Percentiles rank a stretch among this genome's conserved stretches.
phyloP scores from a whole-genome alignment of 768 basidiomycete species.

The Rickenella mellea region DNA sequence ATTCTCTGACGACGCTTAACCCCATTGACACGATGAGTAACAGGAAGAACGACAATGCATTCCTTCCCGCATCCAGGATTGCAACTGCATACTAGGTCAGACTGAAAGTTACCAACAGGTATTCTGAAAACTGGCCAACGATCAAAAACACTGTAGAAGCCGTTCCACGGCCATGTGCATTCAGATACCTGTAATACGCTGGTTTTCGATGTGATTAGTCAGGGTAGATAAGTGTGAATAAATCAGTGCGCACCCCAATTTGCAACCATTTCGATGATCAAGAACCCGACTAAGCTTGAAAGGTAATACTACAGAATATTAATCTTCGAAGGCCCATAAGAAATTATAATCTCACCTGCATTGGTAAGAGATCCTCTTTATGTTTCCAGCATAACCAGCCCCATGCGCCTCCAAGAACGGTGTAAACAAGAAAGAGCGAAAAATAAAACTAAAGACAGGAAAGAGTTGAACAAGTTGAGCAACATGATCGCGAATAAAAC shows the following conservation, averaged over 20 bases:
- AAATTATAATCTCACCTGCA: slow-evolving; percentile 49
- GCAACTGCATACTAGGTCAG: slow-evolving; percentile 43
- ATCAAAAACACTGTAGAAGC: slow-evolving; percentile 86
- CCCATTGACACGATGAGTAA: slow-evolving; percentile 89
- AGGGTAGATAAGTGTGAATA: neutral
- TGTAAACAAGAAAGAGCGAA: slow-evolving; percentile 73
- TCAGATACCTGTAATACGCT: slow-evolving; percentile 94
- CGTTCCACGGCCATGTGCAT: slow-evolving; percentile 68
- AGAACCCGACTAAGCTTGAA: slow-evolving; percentile 74
- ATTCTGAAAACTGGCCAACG: slow-evolving; percentile 48
- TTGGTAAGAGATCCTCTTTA: slow-evolving; percentile 74
- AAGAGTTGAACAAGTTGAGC: neutral
- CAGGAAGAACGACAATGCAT: slow-evolving; percentile 93
- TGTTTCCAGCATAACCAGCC: slow-evolving; percentile 76
- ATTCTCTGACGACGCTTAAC: slow-evolving; percentile 84
- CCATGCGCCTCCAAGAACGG: slow-evolving; percentile 62
- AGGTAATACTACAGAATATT: slow-evolving; percentile 64
- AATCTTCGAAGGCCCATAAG: neutral
- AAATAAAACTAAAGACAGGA: slow-evolving; percentile 66
- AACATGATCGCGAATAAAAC: slow-evolving; percentile 17
- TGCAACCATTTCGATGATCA: slow-evolving; percentile 91
- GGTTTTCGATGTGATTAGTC: slow-evolving; percentile 1
- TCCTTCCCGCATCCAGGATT: slow-evolving; percentile 90
- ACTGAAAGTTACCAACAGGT: neutral
- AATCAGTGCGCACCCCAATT: slow-evolving; percentile 57